Base-by-base conservation (phyloP, 768 basidiomycete genomes). In the Chalciporus piperatus region DNA sequence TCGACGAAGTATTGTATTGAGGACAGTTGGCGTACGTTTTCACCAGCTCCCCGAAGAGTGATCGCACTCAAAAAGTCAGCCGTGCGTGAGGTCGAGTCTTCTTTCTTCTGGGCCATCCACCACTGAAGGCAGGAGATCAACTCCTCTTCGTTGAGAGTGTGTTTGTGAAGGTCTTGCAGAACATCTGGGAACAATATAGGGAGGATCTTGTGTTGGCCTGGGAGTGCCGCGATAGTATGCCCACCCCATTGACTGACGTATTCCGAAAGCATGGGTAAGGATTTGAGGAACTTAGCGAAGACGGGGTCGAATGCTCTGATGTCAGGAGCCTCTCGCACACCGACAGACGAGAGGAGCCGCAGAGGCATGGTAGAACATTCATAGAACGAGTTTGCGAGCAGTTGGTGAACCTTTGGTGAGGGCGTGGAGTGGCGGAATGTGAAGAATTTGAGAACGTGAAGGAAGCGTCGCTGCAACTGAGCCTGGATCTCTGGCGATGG, bases 341-440 rank as follows among this genome's bases (percentile, higher is more conserved):
- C 95, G n/a, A 74, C 73, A 1, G 82, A 85, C 0, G 92, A 89
- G n/a, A 95, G 76, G 30, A 98, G 73, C 0, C 85, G 80, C 61
- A 96, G 80, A 2, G 75, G 69, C 13, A 69, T 70, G 1, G 66
- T 55, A 10, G 76, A 74, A 56, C 86, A 89, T 0, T 74, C 65
- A 66, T 93, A 97, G 71, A 97, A 97, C 2, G 87, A 82, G 1
- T 74, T 69, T 61, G 89, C 84, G 48, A 95, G 76, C 17, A n/a
- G 67, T 13, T 68, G 70, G 0, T 89, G 83, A 17, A 97, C 89
- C 35, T 86, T 79, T 1, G 80, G 61, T 0, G 88, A 90, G 1
- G 95, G 95, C 0, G 93, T 93, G 41, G 35, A 52, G 4, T 4
- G 3, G 7, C 10, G 30, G 12, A 30, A 30, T 2, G 30, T 30